phyloP scores from a whole-genome alignment of 768 basidiomycete genomes.

The Clavulina sp. region DNA sequence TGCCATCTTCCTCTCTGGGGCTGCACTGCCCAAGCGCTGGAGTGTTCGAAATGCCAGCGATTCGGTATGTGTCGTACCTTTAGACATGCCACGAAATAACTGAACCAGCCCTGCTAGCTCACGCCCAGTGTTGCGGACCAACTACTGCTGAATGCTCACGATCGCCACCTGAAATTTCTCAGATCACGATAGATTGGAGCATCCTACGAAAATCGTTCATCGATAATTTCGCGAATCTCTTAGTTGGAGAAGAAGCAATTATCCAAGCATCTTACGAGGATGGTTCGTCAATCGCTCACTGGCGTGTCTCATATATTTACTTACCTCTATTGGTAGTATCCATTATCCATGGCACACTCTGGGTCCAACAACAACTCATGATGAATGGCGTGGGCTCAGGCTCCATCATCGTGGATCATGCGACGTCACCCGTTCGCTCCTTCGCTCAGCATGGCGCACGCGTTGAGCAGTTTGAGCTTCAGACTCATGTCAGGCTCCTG shows the following conservation, averaged over 20 bases:
- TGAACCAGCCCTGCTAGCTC: slow-evolving; percentile 25
- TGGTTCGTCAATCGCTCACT: too few species aligned
- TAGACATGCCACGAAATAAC: neutral
- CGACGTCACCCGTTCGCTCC: slow-evolving; percentile 14
- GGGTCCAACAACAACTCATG: slow-evolving; percentile 50
- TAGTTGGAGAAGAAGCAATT: slow-evolving; percentile 30
- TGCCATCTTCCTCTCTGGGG: slow-evolving; percentile 68
- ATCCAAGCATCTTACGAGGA: slow-evolving; percentile 45
- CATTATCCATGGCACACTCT: slow-evolving; percentile 38
- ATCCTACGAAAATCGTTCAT: slow-evolving; percentile 40
- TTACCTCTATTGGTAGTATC: too few species aligned
- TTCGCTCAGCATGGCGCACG: slow-evolving; percentile 20
- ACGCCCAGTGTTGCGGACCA: slow-evolving; percentile 29
- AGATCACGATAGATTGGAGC: slow-evolving; percentile 35
- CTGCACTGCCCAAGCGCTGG: slow-evolving; percentile 38
- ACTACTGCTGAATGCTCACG: slow-evolving; percentile 23
- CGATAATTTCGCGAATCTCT: slow-evolving; percentile 30
- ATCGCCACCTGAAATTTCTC: slow-evolving; percentile 23
- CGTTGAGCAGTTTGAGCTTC: slow-evolving; percentile 43
- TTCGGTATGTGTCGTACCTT: slow-evolving; percentile 18
- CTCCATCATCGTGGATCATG: slow-evolving; percentile 36
- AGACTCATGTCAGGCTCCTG: slow-evolving; percentile 32
- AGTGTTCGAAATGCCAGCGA: slow-evolving; percentile 42
- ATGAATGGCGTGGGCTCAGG: slow-evolving; percentile 48
- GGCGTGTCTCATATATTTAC: too few species aligned